Evolutionary conservation across 495 filamentous ascomycete genomes (phyloP), one percentile per base, ranked within the genome.

Genomic region (Penicillium longicatenatum): DNA sequence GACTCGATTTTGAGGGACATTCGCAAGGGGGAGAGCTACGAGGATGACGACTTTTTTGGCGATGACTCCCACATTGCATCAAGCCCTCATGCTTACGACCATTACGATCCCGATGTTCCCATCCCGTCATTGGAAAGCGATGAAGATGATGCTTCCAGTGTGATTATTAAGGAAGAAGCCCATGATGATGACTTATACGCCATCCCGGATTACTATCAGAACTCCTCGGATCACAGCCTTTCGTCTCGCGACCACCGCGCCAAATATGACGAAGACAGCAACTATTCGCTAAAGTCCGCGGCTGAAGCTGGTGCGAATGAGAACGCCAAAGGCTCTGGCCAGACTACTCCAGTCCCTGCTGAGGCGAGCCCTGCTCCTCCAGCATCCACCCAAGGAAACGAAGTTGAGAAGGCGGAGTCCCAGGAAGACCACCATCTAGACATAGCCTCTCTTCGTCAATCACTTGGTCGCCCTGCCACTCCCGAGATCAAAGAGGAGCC

Each of bases 1-100:
- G 94, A 97, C 66, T 96, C 92, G 0, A 98, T 98, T 55, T 74
- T 97, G 48, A 85, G 91, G 16, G 92, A 92, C 55, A 86, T 98
- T 21, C 92, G 93, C 62, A 87, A 88, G 42, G 84, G 87, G 49
- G 82, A 86, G 48, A 69, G 70, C 54, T 77, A 77, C 39, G 71
- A 75, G 37, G 86, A 52, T 12, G 50, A 90, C 47, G 84, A 84
- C n/a, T 81, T 84, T 55, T 67, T 52, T 10, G 84, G 85, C 44
- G 81, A 80, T 52, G 86, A 84, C 52, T 85, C 82, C 1, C 84
- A 87, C 8, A 70, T 82, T 0, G 73, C 72, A 6, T 78, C 81
- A 2, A 84, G 82, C 58, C 76, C 81, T 21, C 75, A 78, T 53
- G 76, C 76, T 17, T 83, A 84, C 59, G 73, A 70, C 49, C 59